Conservation (phyloP, 129 eudicot species). For the Sambucus nigra region DNA sequence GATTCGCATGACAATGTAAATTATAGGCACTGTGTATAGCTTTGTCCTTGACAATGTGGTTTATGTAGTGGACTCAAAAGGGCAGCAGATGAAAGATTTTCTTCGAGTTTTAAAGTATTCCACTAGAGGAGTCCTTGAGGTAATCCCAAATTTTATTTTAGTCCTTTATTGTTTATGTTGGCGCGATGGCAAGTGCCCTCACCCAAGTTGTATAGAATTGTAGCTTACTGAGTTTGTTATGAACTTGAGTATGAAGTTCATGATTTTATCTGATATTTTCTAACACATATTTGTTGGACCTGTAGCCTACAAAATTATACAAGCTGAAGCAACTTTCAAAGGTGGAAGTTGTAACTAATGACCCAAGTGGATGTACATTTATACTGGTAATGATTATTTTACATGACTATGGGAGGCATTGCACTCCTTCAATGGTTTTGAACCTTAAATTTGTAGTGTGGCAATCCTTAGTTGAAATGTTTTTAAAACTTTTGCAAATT, state of each 20-base stretch:
- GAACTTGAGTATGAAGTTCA: background rate
- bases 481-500: slow-evolving; percentile 8
- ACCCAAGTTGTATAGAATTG: background rate
- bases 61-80: slow-evolving; percentile 62
- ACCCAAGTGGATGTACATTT: slow-evolving; percentile 98
- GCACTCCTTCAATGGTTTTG: background rate
- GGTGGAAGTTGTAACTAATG: slow-evolving; percentile 88
- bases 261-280: background rate
- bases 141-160: slow-evolving; percentile 9
- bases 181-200: background rate
- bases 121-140: slow-evolving; percentile 94
- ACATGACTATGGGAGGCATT: background rate
- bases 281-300: background rate
- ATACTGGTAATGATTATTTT: slow-evolving; percentile 53
- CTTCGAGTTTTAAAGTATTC: slow-evolving; percentile 91
- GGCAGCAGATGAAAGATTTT: slow-evolving; percentile 62
- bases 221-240: background rate
- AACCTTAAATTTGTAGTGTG: background rate
- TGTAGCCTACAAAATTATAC: slow-evolving; percentile 89
- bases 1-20: background rate
- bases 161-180: slow-evolving; percentile 2
- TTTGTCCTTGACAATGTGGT: slow-evolving; percentile 14
- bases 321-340: slow-evolving; percentile 96
- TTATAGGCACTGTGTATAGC: background rate
- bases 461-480: background rate